A percentile compares a stretch with the other conserved stretches of the same genome.
Conservation (phyloP, 2,329 filamentous ascomycete species). For the Colletotrichum sp. region DNA sequence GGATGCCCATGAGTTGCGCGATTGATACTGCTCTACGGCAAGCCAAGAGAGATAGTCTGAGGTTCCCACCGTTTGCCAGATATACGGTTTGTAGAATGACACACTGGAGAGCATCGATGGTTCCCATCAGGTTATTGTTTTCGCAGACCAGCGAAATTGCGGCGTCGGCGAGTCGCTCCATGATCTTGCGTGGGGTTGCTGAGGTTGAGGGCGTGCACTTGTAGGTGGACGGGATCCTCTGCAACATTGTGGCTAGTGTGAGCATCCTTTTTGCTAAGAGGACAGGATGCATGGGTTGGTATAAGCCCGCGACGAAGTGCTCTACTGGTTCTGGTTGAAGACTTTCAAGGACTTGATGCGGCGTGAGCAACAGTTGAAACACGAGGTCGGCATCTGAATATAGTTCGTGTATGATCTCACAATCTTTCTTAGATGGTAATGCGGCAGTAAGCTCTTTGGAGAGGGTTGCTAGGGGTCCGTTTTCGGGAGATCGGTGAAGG, state of each 20-base stretch:
- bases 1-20: constrained; percentile 45
- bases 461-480: not conserved
- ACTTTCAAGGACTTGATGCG: constrained; percentile 16
- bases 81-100: constrained; percentile 52
- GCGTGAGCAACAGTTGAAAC: constrained; percentile 28
- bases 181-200: constrained; percentile 23
- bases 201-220: constrained; percentile 28
- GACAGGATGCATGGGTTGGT: constrained; percentile 39
- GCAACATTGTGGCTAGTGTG: constrained; percentile 38
- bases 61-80: constrained; percentile 49
- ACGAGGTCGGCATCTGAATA: constrained; percentile 20
- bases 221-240: constrained; percentile 34
- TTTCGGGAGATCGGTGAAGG: constrained; percentile 15
- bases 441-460: constrained; percentile 22
- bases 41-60: constrained; percentile 49
- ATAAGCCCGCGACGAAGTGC: constrained; percentile 18
- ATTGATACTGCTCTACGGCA: constrained; percentile 49
- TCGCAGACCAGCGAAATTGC: constrained; percentile 43
- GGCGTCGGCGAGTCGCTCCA: constrained; percentile 30
- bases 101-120: constrained; percentile 53
- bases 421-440: constrained; percentile 24
- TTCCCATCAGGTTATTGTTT: constrained; percentile 49
- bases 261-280: constrained; percentile 46
- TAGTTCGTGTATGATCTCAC: constrained; percentile 16
- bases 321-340: not conserved